Conservation (phyloP, 2,329 filamentous ascomycete genomes). For the Aspergillus fijiensis region DNA sequence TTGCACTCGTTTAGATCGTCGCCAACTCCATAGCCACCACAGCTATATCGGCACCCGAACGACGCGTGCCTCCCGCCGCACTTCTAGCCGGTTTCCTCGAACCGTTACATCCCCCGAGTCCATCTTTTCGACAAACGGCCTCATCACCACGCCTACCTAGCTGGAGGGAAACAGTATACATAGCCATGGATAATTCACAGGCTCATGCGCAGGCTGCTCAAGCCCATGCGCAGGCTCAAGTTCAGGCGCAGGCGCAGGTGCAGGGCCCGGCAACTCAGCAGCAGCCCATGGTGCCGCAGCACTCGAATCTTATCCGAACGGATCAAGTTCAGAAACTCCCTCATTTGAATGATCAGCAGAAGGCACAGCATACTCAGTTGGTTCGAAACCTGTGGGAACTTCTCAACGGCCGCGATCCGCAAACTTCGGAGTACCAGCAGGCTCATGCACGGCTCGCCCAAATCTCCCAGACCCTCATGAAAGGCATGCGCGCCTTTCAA, state of each 20-base stretch:
- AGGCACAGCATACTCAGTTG: constrained; percentile 55
- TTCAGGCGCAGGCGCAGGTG: constrained; percentile 27
- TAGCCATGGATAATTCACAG: constrained; percentile 2
- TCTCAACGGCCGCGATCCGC: constrained; percentile 50
- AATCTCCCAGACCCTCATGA: constrained; percentile 53
- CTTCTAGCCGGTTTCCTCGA: not conserved
- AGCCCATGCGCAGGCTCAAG: constrained; percentile 1
- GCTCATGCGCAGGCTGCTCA: not conserved
- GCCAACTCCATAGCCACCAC: not conserved
- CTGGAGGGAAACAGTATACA: not conserved
- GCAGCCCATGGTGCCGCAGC: constrained; percentile 35
- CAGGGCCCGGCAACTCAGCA: constrained; percentile 29
- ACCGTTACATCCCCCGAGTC: not conserved
- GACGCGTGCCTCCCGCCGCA: not conserved
- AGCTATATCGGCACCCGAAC: not conserved
- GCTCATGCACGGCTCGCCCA: constrained; percentile 54
- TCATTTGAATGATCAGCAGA: constrained; percentile 55
- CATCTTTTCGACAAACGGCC: not conserved
- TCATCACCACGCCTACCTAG: not conserved
- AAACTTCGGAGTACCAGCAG: constrained; percentile 50
- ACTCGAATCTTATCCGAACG: constrained; percentile 51
- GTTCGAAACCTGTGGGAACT: constrained; percentile 57
- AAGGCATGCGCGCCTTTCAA: constrained; percentile 50
- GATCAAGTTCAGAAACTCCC: constrained; percentile 55
- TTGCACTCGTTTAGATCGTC: not conserved